These are phyloP conservation scores for Lotmaria passim DNA, from an alignment of 208 protist species.

Conservation along the genomic window DNA sequence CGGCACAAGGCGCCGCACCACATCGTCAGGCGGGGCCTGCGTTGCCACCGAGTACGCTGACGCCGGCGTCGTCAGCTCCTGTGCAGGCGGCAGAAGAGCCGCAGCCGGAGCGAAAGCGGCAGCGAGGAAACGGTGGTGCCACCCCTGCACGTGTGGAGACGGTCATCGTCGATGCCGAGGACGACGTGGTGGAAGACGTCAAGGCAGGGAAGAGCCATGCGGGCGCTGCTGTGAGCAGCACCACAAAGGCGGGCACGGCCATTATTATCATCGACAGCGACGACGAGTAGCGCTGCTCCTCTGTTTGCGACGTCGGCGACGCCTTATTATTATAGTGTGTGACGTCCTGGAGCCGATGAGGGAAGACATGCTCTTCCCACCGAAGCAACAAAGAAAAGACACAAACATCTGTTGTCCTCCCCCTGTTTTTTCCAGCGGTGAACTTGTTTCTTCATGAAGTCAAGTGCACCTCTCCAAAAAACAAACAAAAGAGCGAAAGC, in stretches of 20 bases:
- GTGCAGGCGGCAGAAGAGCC: neutral
- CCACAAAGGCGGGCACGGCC: neutral
- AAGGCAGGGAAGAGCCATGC: neutral
- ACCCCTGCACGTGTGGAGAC: neutral
- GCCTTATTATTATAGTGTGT: too few species aligned
- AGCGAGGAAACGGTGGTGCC: neutral
- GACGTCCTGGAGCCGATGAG: too few species aligned
- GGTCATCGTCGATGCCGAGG: slow-evolving; percentile 8
- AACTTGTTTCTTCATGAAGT: too few species aligned
- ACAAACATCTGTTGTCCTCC: too few species aligned
- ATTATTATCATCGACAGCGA: slow-evolving; percentile 18
- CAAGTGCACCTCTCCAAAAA: too few species aligned
- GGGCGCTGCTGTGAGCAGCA: too few species aligned
- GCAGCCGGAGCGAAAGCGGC: neutral
- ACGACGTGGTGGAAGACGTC: neutral
- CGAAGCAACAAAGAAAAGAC: too few species aligned
- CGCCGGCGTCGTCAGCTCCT: neutral
- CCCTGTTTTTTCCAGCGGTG: too few species aligned
- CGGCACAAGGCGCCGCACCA: neutral
- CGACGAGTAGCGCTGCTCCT: slow-evolving; percentile 1
- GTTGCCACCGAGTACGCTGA: neutral
- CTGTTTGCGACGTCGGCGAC: too few species aligned
- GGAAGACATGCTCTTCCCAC: too few species aligned
- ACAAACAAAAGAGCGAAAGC: neutral
- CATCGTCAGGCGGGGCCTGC: neutral